Base-by-base conservation (phyloP, 768 basidiomycete genomes). In the Fomitopsis pulvina region DNA sequence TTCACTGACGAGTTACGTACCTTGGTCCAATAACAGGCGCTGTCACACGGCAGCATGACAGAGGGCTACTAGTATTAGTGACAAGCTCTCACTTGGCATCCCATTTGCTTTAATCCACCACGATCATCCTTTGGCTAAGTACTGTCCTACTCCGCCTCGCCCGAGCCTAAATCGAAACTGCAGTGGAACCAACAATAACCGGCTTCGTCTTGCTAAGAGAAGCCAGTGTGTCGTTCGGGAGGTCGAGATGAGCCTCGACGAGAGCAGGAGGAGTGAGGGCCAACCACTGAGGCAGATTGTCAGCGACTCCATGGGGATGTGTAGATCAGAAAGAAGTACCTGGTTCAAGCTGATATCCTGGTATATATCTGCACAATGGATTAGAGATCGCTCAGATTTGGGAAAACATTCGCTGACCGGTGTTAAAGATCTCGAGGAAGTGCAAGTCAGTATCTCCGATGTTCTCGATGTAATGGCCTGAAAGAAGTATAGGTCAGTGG, bases 201-300 rank as follows among this genome's bases (percentile, higher is more conserved):
- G 71, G 67, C 63, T 83, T 80, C n/a, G 69, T 71, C 58, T 69
- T 77, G 53, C 68, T 75, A 30, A 84, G 66, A 8, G 67, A 64
- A 2, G 69, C 63, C 34, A 84, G 73, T 7, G 71, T 68, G 16
- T 72, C 74, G 21, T 79, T 75, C 10, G 75, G 73, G 40, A 85
- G 57, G 21, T 69, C 69, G n/a, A 84, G 73, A 55, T 83, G 78
- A 0, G 77, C 79, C 58, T 80, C 78, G 27, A 85, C 80, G 11
- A 85, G 69, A 24, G 68, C 69, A 2, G 73, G 76, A 5, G 81
- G 81, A 0, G 76, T 79, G 30, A 82, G 60, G 0, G 81, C 79
- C n/a, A 83, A 67, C 81, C 81, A 83, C 57, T 82, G 73, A 7
- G 22, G 12, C 9, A 2, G 4, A 1, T 26, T 37, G 12, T 50